Percentiles rank a stretch among this genome's conserved stretches.
These are phyloP conservation scores for Aspergillus eucalypticola DNA, from an alignment of 2,329 filamentous ascomycete genomes.

Conservation along the genomic window DNA sequence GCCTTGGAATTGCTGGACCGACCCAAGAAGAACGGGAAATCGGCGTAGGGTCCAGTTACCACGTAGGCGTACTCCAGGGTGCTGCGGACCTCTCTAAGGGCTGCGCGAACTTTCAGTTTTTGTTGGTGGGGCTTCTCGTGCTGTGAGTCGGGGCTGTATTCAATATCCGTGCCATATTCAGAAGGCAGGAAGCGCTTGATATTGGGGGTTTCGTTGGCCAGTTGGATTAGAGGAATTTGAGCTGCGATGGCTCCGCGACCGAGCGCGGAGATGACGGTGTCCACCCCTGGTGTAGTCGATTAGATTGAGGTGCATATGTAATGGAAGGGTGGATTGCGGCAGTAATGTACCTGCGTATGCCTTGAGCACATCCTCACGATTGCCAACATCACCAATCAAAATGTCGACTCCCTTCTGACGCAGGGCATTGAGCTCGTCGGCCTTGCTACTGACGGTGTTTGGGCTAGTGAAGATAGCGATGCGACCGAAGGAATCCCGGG, in stretches of 20 bases:
- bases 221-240: conserved; percentile 62
- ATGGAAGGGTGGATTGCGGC: not conserved
- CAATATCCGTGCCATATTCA: conserved; percentile 67
- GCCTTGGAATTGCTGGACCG: conserved; percentile 39
- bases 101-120: conserved; percentile 68
- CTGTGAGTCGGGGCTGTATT: conserved; percentile 59
- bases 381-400: conserved; percentile 57
- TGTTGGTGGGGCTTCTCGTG: conserved; percentile 67
- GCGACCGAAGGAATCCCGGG: conserved; percentile 53
- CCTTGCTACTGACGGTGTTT: conserved; percentile 54
- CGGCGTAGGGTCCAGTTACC: conserved; percentile 69
- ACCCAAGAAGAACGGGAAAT: conserved; percentile 56
- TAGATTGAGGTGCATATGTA: not conserved
- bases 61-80: conserved; percentile 65
- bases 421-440: conserved; percentile 49
- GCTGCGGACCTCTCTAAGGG: conserved; percentile 54
- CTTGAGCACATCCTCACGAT: conserved; percentile 53
- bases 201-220: conserved; percentile 56
- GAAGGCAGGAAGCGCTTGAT: conserved; percentile 68
- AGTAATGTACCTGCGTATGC: conserved; percentile 53
- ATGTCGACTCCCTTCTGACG: conserved; percentile 54
- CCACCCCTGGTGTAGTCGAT: conserved; percentile 47
- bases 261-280: conserved; percentile 66
- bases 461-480: conserved; percentile 61
- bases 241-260: conserved; percentile 63